phyloP scores from a whole-genome alignment of 345 rosid genomes.

The Gossypium longicalyx region DNA sequence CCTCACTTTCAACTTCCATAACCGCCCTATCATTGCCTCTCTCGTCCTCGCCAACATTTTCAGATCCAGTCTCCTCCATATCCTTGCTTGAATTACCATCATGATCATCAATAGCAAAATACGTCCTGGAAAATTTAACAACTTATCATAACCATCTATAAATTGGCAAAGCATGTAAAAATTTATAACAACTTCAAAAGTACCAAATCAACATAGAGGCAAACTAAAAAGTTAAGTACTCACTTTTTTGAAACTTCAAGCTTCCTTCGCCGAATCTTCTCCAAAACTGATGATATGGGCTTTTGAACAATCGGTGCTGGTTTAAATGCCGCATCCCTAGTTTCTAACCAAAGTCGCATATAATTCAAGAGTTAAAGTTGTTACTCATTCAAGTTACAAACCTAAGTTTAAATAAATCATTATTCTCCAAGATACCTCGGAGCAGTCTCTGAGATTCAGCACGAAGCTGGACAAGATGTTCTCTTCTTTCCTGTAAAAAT shows the following conservation, averaged over 20 bases:
- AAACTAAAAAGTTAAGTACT: constrained; percentile 21
- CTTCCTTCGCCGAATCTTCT: constrained; percentile 78
- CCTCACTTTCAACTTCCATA: constrained; percentile 18
- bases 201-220: neutral
- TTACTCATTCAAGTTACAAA: neutral
- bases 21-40: constrained; percentile 14
- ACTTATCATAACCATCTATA: constrained; percentile 32
- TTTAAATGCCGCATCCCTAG: constrained; percentile 69
- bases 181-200: neutral
- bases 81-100: constrained; percentile 24
- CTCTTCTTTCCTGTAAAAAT: constrained; percentile 60
- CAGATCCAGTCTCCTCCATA: constrained; percentile 25
- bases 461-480: constrained; percentile 55
- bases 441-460: constrained; percentile 81
- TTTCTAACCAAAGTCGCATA: constrained; percentile 40
- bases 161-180: neutral
- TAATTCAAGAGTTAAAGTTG: neutral
- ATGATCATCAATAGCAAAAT: constrained; percentile 12
- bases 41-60: constrained; percentile 23
- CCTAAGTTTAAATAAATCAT: neutral
- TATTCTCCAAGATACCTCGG: constrained; percentile 44
- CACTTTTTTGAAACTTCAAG: constrained; percentile 69
- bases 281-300: constrained; percentile 75
- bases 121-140: constrained; percentile 27
- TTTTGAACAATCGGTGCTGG: constrained; percentile 60